Evolutionary conservation across 345 rosid species (phyloP).

Genomic region (Cardamine resedifolia): DNA sequence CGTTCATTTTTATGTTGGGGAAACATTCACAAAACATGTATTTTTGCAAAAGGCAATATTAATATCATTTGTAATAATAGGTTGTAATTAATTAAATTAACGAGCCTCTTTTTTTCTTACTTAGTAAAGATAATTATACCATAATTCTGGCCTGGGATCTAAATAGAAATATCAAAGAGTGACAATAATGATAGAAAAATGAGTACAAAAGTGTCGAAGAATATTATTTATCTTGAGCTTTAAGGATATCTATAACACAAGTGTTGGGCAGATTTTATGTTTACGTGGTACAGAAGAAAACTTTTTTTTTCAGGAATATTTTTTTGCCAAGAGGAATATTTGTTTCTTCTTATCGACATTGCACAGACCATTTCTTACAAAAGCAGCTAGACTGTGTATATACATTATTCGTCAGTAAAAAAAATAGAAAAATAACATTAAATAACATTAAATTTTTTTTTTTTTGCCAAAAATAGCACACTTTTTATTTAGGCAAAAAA

Average conservation of each 20-base stretch:
- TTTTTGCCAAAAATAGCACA: no score
- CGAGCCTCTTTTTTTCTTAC: neutral
- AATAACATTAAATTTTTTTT: no score
- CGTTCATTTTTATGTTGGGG: neutral
- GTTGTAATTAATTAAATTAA: neutral
- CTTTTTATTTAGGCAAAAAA: no score
- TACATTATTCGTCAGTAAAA: no score
- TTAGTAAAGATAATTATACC: neutral
- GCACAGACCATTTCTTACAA: neutral
- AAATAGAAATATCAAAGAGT: neutral
- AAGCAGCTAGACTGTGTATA: no score
- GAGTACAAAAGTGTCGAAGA: constrained; percentile 21
- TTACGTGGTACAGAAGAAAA: constrained; percentile 34
- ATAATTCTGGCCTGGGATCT: neutral
- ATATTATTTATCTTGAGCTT: constrained; percentile 33
- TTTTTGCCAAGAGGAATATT: constrained; percentile 20
- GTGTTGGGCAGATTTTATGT: constrained; percentile 22
- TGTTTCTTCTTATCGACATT: constrained; percentile 25
- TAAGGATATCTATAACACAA: constrained; percentile 19
- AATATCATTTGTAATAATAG: neutral
- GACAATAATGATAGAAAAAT: constrained; percentile 18
- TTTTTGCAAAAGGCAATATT: neutral
- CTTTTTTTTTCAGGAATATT: neutral
- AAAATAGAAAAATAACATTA: no score
- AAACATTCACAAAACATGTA: neutral